Conservation (phyloP, 179 eudicot genomes). For the Nepenthes alata region DNA sequence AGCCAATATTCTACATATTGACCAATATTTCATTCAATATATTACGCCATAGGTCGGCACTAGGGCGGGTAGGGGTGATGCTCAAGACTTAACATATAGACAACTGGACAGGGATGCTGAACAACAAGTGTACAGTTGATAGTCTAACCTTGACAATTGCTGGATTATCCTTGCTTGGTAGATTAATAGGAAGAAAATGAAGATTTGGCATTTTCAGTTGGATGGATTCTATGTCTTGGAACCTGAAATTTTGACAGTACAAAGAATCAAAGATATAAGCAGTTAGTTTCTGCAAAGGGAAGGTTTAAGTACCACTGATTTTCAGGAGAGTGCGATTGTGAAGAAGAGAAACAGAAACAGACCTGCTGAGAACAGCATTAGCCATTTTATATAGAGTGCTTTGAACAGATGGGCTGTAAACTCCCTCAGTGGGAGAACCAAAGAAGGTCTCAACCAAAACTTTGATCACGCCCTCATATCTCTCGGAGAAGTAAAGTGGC, state of each 20-base stretch:
- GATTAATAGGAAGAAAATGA: constrained; percentile 82
- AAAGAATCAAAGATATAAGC: background rate
- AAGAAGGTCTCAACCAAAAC: constrained; percentile 62
- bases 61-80: no score
- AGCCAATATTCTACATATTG: no score
- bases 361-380: constrained; percentile 72
- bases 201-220: constrained; percentile 85
- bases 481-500: constrained; percentile 52
- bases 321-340: background rate
- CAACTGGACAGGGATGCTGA: no score
- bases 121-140: no score
- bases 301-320: background rate
- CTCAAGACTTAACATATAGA: no score
- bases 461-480: constrained; percentile 51
- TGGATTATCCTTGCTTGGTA: constrained; percentile 59
- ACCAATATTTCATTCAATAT: no score
- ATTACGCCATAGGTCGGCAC: no score
- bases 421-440: constrained; percentile 74
- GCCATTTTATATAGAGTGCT: constrained; percentile 87
- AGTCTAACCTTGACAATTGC: constrained; percentile 62
- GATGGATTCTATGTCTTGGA: constrained; percentile 54
- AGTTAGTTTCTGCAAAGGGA: background rate
- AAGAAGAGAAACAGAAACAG: constrained; percentile 6
- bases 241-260: constrained; percentile 32
- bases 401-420: constrained; percentile 95